A percentile compares a stretch with the other conserved stretches of the same genome.
phyloP scores from a whole-genome alignment of 805 yeast genomes.

The Candida arabinofermentans region DNA sequence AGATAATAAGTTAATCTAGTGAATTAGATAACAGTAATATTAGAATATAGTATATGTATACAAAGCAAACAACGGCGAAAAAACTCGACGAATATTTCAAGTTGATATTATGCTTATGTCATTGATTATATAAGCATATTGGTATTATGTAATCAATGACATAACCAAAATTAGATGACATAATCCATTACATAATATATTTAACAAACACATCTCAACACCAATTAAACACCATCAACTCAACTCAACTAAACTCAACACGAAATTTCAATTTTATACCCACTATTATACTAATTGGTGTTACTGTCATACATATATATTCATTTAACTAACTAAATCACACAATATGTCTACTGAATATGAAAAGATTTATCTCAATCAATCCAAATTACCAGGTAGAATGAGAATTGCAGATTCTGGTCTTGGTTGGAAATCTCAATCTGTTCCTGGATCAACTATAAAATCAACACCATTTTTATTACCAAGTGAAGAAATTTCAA shows the following conservation, averaged over 20 bases:
- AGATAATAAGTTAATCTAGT: not conserved
- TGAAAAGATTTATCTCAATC: conserved; percentile 87
- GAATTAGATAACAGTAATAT: not conserved
- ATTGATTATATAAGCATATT: not conserved
- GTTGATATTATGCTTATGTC: not conserved
- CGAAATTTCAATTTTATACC: too few species aligned
- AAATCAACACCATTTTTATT: conserved; percentile 74
- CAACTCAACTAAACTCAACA: too few species aligned
- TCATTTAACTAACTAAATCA: not conserved
- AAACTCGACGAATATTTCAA: not conserved
- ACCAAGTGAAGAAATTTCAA: conserved; percentile 79
- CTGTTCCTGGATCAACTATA: conserved; percentile 40
- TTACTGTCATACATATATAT: too few species aligned
- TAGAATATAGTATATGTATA: too few species aligned
- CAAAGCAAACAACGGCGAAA: too few species aligned
- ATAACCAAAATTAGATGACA: too few species aligned
- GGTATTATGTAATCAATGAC: too few species aligned
- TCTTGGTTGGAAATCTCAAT: conserved; percentile 80
- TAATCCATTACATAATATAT: too few species aligned
- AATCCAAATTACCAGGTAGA: conserved; percentile 77
- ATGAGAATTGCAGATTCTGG: conserved; percentile 97
- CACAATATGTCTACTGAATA: conserved; percentile 52
- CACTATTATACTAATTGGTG: too few species aligned
- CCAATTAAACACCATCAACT: not conserved
- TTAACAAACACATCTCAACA: too few species aligned